A percentile compares a stretch with the other conserved stretches of the same genome.
phyloP scores from a whole-genome alignment of 352 stramenopile species.

The Pilasporangium apinafurcum region DNA sequence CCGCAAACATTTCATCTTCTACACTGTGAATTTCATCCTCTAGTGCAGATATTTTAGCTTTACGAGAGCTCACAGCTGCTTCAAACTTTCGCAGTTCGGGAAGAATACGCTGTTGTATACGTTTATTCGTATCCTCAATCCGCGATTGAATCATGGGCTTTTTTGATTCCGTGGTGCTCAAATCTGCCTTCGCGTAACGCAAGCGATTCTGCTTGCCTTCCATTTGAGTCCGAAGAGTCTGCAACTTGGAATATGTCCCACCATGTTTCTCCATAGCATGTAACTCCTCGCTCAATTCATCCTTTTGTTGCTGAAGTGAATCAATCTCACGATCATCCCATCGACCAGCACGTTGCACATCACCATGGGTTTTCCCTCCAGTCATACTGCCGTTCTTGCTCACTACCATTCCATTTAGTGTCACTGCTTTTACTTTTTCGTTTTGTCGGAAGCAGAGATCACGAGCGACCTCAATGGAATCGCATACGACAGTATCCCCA shows the following conservation, averaged over 20 bases:
- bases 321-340: conserved; percentile 93
- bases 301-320: conserved; percentile 77
- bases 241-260: conserved; percentile 55
- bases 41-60: conserved; percentile 29
- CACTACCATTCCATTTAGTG: conserved; percentile 94
- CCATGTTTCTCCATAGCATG: conserved; percentile 58
- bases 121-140: conserved; percentile 44
- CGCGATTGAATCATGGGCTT: conserved; percentile 58
- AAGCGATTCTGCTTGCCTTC: conserved; percentile 71
- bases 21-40: conserved; percentile 62
- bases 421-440: conserved; percentile 88
- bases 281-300: conserved; percentile 71
- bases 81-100: conserved; percentile 65
- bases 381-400: conserved; percentile 98
- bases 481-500: conserved; percentile 94
- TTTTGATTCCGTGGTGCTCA: conserved; percentile 64
- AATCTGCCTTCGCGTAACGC: conserved; percentile 66
- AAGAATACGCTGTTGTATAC: conserved; percentile 39
- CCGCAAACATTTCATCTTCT: conserved; percentile 83
- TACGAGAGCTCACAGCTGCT: conserved; percentile 36
- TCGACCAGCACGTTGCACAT: conserved; percentile 75
- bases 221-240: conserved; percentile 59
- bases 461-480: conserved; percentile 92
- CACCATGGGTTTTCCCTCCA: conserved; percentile 87
- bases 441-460: conserved; percentile 78